Conservation (phyloP, 1,139 yeast species). For the Diutina rugosa region DNA sequence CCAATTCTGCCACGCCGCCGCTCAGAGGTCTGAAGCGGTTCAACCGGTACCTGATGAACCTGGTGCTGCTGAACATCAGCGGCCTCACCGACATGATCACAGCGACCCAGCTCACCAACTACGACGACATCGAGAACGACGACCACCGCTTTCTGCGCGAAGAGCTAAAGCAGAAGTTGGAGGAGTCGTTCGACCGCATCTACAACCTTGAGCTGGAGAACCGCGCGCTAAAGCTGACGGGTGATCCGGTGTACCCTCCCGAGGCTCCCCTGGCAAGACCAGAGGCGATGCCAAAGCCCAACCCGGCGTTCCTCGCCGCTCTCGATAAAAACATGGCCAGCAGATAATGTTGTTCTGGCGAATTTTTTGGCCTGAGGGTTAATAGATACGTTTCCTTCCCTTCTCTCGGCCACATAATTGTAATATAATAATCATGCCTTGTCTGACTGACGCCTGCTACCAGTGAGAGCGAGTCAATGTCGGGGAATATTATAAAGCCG, state of each 20-base stretch:
- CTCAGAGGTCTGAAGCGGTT: constrained; percentile 10
- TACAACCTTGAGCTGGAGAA: constrained; percentile 23
- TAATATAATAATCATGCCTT: too few species aligned
- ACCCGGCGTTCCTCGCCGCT: neutral
- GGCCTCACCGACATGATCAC: constrained; percentile 28
- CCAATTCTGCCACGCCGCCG: constrained; percentile 4
- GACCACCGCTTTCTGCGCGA: constrained; percentile 8
- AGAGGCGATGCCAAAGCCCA: neutral
- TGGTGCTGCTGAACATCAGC: constrained; percentile 28
- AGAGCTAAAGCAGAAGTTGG: constrained; percentile 21
- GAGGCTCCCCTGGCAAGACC: neutral
- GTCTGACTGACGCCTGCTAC: too few species aligned
- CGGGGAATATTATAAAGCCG: too few species aligned
- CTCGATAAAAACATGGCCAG: neutral
- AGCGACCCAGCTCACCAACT: constrained; percentile 25
- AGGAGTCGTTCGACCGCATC: constrained; percentile 26
- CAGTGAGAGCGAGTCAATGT: too few species aligned
- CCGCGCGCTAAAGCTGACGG: constrained; percentile 4
- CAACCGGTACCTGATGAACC: constrained; percentile 24
- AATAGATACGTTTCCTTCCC: neutral
- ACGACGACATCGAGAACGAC: constrained; percentile 12
- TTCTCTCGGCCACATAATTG: neutral
- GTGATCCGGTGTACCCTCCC: neutral
- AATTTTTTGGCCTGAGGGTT: neutral
- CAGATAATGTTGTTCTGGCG: neutral